Conservation (phyloP, 2,329 filamentous ascomycete species). For the Hypoxylon sp. region DNA sequence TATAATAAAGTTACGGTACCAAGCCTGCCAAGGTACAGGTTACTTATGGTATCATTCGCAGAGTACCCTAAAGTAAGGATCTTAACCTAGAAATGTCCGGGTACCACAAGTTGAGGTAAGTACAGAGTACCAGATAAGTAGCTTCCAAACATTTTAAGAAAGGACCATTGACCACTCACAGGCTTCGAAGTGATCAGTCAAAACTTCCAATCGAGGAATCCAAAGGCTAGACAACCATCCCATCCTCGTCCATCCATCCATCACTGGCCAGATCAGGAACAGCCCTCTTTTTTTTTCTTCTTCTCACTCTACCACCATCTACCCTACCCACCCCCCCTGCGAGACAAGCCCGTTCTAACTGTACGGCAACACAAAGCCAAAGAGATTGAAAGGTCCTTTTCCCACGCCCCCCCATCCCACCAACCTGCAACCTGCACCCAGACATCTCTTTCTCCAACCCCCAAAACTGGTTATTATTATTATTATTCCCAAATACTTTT, state of each 20-base stretch:
- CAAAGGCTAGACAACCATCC: conserved; percentile 43
- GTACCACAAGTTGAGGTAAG: conserved; percentile 28
- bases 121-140: conserved; percentile 33
- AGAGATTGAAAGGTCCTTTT: conserved; percentile 41
- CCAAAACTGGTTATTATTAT: conserved; percentile 42
- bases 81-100: conserved; percentile 29
- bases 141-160: conserved; percentile 25
- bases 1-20: conserved; percentile 26
- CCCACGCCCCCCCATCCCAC: conserved; percentile 39
- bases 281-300: conserved; percentile 37
- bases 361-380: conserved; percentile 38
- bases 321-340: conserved; percentile 26
- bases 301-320: conserved; percentile 11
- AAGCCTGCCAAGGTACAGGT: conserved; percentile 16
- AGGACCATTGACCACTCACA: conserved; percentile 41
- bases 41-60: conserved; percentile 16
- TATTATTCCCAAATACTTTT: conserved; percentile 43
- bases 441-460: conserved; percentile 43
- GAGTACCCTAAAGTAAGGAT: conserved; percentile 25
- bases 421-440: conserved; percentile 37
- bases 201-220: conserved; percentile 37
- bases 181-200: conserved; percentile 41
- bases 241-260: conserved; percentile 32
- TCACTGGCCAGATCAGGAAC: conserved; percentile 46
- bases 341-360: conserved; percentile 26